These are phyloP conservation scores for Fusarium protoensiforme DNA, from an alignment of 2,329 filamentous ascomycete genomes.

Conservation along the genomic window DNA sequence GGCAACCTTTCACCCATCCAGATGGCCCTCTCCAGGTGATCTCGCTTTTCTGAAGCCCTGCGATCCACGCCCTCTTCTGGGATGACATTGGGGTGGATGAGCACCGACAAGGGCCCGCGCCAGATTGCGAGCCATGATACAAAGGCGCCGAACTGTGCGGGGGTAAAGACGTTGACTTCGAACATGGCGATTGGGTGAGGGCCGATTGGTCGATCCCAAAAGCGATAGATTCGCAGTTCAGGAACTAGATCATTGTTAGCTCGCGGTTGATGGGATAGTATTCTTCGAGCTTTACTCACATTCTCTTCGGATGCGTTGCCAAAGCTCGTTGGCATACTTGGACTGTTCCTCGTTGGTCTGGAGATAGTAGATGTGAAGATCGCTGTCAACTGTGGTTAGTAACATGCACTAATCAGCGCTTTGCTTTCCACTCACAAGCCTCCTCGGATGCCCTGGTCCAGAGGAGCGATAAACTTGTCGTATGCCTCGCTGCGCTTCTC, in stretches of 20 bases:
- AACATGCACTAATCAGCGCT: not conserved
- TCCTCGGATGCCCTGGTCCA: constrained; percentile 73
- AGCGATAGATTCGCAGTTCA: constrained; percentile 81
- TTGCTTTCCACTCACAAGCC: constrained; percentile 70
- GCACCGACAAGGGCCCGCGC: constrained; percentile 79
- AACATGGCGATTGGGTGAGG: constrained; percentile 91
- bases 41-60: constrained; percentile 54
- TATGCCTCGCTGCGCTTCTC: constrained; percentile 75
- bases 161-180: constrained; percentile 89
- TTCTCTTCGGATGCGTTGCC: constrained; percentile 82
- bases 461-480: constrained; percentile 72
- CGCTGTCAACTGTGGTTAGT: constrained; percentile 54
- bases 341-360: constrained; percentile 70
- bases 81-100: constrained; percentile 87
- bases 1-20: constrained; percentile 79
- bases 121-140: constrained; percentile 86
- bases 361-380: constrained; percentile 88
- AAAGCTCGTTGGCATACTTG: constrained; percentile 76
- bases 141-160: constrained; percentile 89
- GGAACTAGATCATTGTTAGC: constrained; percentile 67
- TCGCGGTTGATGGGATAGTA: not conserved
- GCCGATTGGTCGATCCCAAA: constrained; percentile 83
- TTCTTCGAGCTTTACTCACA: constrained; percentile 61
- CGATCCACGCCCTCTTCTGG: constrained; percentile 49
- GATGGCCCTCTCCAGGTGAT: constrained; percentile 76